Base-by-base conservation (phyloP, 805 yeast species). In the Ogataea nonfermentans region DNA sequence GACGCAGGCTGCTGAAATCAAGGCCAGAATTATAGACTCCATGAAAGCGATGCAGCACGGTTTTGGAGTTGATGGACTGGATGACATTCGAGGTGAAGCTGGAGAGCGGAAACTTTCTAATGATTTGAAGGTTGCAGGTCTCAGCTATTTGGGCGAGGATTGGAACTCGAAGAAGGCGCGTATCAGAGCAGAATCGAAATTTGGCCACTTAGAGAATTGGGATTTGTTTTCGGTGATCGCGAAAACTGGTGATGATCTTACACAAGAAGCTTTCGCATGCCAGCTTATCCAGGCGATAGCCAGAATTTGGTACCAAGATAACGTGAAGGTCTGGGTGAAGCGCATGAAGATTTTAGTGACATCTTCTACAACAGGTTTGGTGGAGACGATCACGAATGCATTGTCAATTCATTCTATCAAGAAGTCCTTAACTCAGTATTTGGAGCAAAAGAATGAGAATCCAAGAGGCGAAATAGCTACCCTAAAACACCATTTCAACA, bases 191-290 rank as follows among this genome's bases (percentile, higher is more conserved):
- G 73, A 84, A 11, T 85, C 95, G 35, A 76, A 79, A 7, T 89
- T 70, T 56, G 99, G 99, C 0, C 93, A 89, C 56, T 62, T 84
- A 23, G 85, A 83, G 17, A 85, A 88, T 58, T 93, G 99, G 99
- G 97, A 93, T 47, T 62, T 93, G 27, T 88, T 91, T 49, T 90
- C 97, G 1, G 96, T 91, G 2, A 93, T 93, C 57, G 96, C 95
- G 9, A 93, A 93, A 57, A 91, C 95, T 22, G 99, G 99, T 24
- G 91, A 85, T 55, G 99, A 93, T 64, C 62, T 93, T 36, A 84
- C 96, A 16, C 99, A 93, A 59, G 99, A 93, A 61, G 96, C 99
- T 0, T 89, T 93, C 70, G 99, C 99, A 0, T 89, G 96, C 47
- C 99, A 93, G 60, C 61, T 93, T 30, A 91, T 93, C 36, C 83